Evolutionary conservation across 108 stramenopile species (phyloP).

Genomic region (Cyclotella distinguenda): DNA sequence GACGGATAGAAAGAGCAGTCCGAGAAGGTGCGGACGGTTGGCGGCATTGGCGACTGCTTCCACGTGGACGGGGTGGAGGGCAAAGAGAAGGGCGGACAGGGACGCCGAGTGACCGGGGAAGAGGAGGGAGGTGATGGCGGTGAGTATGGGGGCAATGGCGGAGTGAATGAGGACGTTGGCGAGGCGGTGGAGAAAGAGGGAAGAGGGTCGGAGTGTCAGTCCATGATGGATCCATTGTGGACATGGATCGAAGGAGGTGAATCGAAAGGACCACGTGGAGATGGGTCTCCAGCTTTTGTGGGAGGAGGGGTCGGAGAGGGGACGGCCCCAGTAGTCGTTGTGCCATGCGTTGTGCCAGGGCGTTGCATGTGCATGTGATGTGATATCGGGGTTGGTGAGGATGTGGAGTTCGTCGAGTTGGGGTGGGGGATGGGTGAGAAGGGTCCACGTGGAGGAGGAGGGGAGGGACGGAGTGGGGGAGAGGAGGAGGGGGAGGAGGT

Average conservation of each 20-base stretch:
- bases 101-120: conserved; percentile 31
- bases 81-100: conserved; percentile 60
- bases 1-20: conserved; percentile 46
- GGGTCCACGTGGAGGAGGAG: conserved; percentile 24
- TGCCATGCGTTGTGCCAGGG: conserved; percentile 40
- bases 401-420: conserved; percentile 79
- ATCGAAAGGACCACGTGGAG: conserved; percentile 72
- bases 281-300: conserved; percentile 80
- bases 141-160: conserved; percentile 57
- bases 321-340: conserved; percentile 62
- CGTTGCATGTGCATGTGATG: background rate
- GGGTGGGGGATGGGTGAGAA: conserved; percentile 31
- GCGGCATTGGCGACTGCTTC: conserved; percentile 85
- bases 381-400: conserved; percentile 36
- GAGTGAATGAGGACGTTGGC: conserved; percentile 74
- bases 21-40: conserved; percentile 81
- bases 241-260: too few species aligned
- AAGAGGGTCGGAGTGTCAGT: too few species aligned
- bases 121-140: conserved; percentile 44
- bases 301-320: conserved; percentile 41
- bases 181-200: conserved; percentile 65
- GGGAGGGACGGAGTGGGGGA: conserved; percentile 35
- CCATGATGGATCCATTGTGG: too few species aligned
- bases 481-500: conserved; percentile 35
- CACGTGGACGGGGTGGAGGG: conserved; percentile 76